Conservation (phyloP, 2,329 filamentous ascomycete species). For the Fusarium avenaceum region DNA sequence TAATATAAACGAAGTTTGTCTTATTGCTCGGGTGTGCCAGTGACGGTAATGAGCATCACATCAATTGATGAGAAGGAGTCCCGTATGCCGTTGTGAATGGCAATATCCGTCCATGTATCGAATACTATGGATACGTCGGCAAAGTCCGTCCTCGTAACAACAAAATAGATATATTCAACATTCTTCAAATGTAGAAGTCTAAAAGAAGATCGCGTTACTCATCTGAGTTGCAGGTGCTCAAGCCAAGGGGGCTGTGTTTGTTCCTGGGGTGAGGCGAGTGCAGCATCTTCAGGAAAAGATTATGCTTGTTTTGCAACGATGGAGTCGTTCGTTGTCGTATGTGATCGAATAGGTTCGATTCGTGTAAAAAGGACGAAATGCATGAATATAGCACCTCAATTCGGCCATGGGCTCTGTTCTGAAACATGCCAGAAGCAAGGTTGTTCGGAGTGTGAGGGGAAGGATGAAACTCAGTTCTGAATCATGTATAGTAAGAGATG, state of each 20-base stretch:
- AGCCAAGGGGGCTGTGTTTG: slow-evolving; percentile 26
- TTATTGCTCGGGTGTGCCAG: not conserved
- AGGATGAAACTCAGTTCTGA: slow-evolving; percentile 37
- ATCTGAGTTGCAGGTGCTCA: slow-evolving; percentile 1
- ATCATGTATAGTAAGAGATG: slow-evolving; percentile 40
- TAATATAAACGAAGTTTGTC: slow-evolving; percentile 35
- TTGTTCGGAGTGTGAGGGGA: slow-evolving; percentile 9
- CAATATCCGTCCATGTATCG: too few species aligned
- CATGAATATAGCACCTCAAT: slow-evolving; percentile 25
- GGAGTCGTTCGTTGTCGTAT: not conserved
- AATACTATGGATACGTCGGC: slow-evolving; percentile 1
- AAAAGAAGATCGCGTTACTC: not conserved
- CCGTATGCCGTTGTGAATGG: slow-evolving; percentile 1
- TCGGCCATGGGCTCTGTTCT: slow-evolving; percentile 24
- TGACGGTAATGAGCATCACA: slow-evolving; percentile 7
- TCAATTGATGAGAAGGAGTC: slow-evolving; percentile 1
- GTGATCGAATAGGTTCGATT: slow-evolving; percentile 7
- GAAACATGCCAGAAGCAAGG: slow-evolving; percentile 36
- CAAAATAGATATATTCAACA: not conserved
- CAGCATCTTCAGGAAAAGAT: slow-evolving; percentile 41
- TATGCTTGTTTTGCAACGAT: slow-evolving; percentile 32
- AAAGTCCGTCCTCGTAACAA: slow-evolving; percentile 3
- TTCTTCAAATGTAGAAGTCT: not conserved
- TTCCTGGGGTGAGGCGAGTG: slow-evolving; percentile 30
- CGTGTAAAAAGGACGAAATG: slow-evolving; percentile 16